Evolutionary conservation across 495 filamentous ascomycete species (phyloP).

Genomic region (Chaetomium fimeti): DNA sequence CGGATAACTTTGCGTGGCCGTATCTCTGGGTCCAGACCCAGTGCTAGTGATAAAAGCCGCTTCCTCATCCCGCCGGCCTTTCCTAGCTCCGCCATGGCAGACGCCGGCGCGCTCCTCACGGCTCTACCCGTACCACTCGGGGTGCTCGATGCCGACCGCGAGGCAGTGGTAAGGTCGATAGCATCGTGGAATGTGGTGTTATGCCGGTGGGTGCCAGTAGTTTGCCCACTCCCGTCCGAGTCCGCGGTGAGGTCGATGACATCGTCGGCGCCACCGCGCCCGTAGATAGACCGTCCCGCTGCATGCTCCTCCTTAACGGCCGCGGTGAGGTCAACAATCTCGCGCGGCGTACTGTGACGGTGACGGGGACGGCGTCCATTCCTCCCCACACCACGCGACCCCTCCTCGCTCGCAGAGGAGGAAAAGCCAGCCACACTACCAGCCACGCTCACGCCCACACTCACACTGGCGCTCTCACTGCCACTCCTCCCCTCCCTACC

Average conservation of each 20-base stretch:
- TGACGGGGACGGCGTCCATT: neutral
- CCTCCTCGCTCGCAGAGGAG: no score
- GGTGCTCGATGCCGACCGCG: neutral
- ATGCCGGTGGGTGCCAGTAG: neutral
- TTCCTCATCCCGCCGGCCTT: neutral
- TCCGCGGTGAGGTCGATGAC: conserved; percentile 6
- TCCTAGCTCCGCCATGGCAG: neutral
- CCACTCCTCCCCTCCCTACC: neutral
- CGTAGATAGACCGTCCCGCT: neutral
- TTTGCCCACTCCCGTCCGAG: neutral
- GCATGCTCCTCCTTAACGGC: neutral
- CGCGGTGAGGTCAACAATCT: neutral
- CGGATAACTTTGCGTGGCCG: neutral
- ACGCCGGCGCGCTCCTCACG: no score
- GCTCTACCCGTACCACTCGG: neutral
- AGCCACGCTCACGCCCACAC: neutral
- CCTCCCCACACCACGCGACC: neutral
- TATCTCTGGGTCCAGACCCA: neutral
- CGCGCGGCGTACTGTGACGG: neutral
- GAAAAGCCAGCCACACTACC: neutral
- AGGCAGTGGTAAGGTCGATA: neutral
- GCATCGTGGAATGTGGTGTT: neutral
- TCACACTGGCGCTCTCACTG: neutral
- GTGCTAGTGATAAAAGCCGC: neutral
- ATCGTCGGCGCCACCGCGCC: neutral